Conservation (phyloP, 2,329 filamentous ascomycete genomes). For the Dendryphion nanum region DNA sequence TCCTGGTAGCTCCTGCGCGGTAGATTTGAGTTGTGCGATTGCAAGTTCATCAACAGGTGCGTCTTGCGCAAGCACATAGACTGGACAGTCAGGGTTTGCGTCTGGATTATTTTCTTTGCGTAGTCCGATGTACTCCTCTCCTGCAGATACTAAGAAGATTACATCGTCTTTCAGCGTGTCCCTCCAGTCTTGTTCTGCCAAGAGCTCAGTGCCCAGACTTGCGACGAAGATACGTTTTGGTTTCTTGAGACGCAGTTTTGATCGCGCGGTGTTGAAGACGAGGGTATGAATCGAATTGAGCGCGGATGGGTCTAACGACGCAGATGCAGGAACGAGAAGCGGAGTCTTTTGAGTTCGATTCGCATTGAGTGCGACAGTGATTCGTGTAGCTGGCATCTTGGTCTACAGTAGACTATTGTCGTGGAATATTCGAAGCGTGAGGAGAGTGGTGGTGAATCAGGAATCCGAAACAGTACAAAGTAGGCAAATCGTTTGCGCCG, state of each 20-base stretch:
- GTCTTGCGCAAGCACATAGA: constrained; percentile 23
- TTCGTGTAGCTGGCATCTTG: constrained; percentile 18
- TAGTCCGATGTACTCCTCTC: constrained; percentile 33
- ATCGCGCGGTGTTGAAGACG: constrained; percentile 28
- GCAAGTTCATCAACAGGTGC: constrained; percentile 29
- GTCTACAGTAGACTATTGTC: no score
- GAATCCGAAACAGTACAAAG: no score
- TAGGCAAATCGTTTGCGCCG: no score
- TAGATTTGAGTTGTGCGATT: constrained; percentile 29
- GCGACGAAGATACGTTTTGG: constrained; percentile 25
- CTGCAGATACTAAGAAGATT: constrained; percentile 27
- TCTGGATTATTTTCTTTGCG: constrained; percentile 17
- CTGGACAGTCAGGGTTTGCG: constrained; percentile 15
- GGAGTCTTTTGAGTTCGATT: constrained; percentile 29
- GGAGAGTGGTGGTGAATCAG: no score
- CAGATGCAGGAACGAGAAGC: constrained; percentile 21
- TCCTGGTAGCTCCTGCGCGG: constrained; percentile 32
- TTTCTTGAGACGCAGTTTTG: constrained; percentile 32
- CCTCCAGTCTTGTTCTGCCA: constrained; percentile 27
- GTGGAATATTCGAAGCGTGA: no score
- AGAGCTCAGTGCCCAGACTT: constrained; percentile 25
- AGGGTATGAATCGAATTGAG: constrained; percentile 18
- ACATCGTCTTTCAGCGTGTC: constrained; percentile 21
- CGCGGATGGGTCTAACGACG: constrained; percentile 13
- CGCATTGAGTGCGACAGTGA: constrained; percentile 32